Percentiles rank a stretch among this genome's conserved stretches.
Conservation (phyloP, 805 yeast genomes). For the Nakazawaea siamensis region DNA sequence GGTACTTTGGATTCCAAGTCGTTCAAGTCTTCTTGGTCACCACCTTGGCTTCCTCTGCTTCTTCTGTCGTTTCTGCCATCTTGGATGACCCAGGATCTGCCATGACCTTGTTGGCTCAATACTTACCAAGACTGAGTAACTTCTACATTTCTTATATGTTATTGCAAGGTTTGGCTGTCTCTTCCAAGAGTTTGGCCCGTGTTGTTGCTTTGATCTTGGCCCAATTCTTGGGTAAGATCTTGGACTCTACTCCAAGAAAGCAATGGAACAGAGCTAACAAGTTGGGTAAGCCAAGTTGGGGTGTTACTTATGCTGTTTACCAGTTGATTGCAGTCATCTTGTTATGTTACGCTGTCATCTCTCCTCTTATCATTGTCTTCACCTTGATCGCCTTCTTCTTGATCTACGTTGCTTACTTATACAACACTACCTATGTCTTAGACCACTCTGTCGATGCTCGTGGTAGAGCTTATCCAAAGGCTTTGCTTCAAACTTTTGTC, state of each 20-base stretch:
- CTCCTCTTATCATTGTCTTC: slow-evolving; percentile 66
- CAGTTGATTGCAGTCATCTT: slow-evolving; percentile 69
- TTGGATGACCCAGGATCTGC: slow-evolving; percentile 59
- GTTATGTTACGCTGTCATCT: slow-evolving; percentile 68
- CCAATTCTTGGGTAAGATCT: slow-evolving; percentile 56
- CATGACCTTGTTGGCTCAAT: slow-evolving; percentile 63
- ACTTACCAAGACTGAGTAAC: slow-evolving; percentile 85
- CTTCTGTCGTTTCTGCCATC: slow-evolving; percentile 69
- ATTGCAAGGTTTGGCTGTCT: slow-evolving; percentile 70
- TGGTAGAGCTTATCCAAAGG: slow-evolving; percentile 69
- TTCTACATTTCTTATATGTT: slow-evolving; percentile 80
- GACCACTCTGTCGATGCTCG: slow-evolving; percentile 55
- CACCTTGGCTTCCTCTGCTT: slow-evolving; percentile 76
- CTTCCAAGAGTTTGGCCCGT: slow-evolving; percentile 74
- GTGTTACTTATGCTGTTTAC: slow-evolving; percentile 71
- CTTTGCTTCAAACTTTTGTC: slow-evolving; percentile 63
- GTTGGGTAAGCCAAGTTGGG: slow-evolving; percentile 68
- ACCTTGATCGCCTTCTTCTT: slow-evolving; percentile 49
- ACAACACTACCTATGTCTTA: slow-evolving; percentile 55
- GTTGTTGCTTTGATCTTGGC: slow-evolving; percentile 65
- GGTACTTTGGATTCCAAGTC: slow-evolving; percentile 87
- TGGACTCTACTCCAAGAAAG: slow-evolving; percentile 87
- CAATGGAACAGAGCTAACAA: slow-evolving; percentile 73
- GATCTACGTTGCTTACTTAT: slow-evolving; percentile 53
- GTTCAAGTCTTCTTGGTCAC: slow-evolving; percentile 82